Base-by-base conservation (phyloP, 2,329 filamentous ascomycete species). In the Beauveria rudraprayagi region DNA sequence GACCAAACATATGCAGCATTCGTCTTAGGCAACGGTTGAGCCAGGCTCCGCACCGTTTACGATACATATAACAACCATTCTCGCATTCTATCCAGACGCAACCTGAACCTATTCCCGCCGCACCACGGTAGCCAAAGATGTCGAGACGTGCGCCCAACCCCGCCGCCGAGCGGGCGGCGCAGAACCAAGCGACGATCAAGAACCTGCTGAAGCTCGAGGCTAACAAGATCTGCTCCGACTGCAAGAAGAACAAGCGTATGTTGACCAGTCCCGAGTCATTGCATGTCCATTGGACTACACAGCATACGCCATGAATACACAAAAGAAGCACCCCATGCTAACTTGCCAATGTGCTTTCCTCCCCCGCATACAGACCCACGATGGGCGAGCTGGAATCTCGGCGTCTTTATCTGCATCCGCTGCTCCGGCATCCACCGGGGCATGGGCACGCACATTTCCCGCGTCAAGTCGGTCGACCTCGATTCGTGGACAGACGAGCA, bases 401-500 rank as follows among this genome's bases (percentile, higher is more conserved):
- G 94, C 69, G 87, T 99, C 71, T 99, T 99, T 73, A 81, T 99
- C 71, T 99, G 94, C 80, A 99, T 99, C 73, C 89, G 92, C 72
- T 99, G 94, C 77, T 99, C 94, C 19, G 95, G 95, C 71, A 96
- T 99, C 71, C 94, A 99, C 78, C 90, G 94, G 71, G 92, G 93
- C 67, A 97, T 99, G 92, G 94, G 94, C 70, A 97, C 93, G 64
- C 94, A 99, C 77, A 97, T 99, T 74, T 97, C 92, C 76, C 85
- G 90, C 75, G 94, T 99, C 74, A 99, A 99, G 76, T 97, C 92
- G 1, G 94, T 99, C 67, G 94, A 99, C 75, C 85, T 99, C 66
- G 94, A 99, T 75, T 88, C 93, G 28, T 99, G 94, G 94, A 99
- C 94, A 65, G 94, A 99, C 74, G 94, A 99, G 75, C 94, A 99